phyloP scores from a whole-genome alignment of 352 stramenopile genomes.

The Phytophthora megakarya region DNA sequence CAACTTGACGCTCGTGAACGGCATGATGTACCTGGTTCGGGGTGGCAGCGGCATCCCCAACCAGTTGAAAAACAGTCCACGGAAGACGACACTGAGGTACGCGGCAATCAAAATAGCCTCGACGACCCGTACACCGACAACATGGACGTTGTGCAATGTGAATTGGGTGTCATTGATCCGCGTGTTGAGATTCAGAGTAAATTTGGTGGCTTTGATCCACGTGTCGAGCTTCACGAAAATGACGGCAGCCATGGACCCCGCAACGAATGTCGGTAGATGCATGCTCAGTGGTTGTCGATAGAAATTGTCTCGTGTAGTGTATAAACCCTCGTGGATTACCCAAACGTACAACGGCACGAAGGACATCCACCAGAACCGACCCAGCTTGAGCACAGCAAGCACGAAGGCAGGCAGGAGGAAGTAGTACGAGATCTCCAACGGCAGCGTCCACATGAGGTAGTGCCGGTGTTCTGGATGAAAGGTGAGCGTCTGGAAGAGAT shows the following conservation, averaged over 20 bases:
- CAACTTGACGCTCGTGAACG: slow-evolving; percentile 14
- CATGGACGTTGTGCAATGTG: slow-evolving; percentile 2
- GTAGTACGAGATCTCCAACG: neutral
- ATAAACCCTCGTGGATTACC: slow-evolving; percentile 19
- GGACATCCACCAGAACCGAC: slow-evolving; percentile 25
- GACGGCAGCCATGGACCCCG: slow-evolving; percentile 15
- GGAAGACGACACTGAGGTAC: slow-evolving; percentile 14
- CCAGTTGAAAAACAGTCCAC: slow-evolving; percentile 38
- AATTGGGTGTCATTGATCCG: slow-evolving; percentile 14
- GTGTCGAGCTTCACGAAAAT: slow-evolving; percentile 27
- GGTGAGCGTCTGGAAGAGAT: slow-evolving; percentile 5
- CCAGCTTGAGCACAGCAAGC: slow-evolving; percentile 17
- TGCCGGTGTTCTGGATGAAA: slow-evolving; percentile 11
- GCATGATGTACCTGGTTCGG: slow-evolving; percentile 17
- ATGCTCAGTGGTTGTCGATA: slow-evolving; percentile 11
- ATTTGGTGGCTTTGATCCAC: slow-evolving; percentile 2
- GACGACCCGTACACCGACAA: slow-evolving; percentile 9
- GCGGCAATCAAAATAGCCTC: slow-evolving; percentile 24
- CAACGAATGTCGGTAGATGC: slow-evolving; percentile 32
- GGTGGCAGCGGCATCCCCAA: slow-evolving; percentile 22
- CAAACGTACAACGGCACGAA: slow-evolving; percentile 26
- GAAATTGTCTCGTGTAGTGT: slow-evolving; percentile 23
- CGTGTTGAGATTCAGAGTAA: slow-evolving; percentile 16
- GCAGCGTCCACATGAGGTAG: slow-evolving; percentile 9
- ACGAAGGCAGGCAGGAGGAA: slow-evolving; percentile 23